Conservation (phyloP, 495 filamentous ascomycete genomes). For the Usnea hakonensis region DNA sequence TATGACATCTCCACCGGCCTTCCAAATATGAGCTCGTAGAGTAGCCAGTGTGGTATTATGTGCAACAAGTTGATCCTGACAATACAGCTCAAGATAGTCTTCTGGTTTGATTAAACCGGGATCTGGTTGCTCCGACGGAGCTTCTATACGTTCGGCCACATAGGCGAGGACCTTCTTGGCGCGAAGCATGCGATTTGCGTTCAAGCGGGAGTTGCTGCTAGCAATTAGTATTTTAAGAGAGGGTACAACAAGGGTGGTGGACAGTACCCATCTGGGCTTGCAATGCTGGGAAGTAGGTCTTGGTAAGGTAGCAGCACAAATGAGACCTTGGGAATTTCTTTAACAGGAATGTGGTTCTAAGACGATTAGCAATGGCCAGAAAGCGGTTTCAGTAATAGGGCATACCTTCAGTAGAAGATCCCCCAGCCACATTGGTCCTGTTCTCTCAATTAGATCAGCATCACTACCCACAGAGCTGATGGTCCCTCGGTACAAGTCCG, state of each 20-base stretch:
- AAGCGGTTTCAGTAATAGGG: not conserved
- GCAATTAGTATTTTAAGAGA: constrained; percentile 11
- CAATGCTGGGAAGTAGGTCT: constrained; percentile 63
- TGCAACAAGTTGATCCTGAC: constrained; percentile 68
- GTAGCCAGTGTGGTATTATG: constrained; percentile 86
- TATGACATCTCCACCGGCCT: constrained; percentile 80
- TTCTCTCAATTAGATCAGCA: constrained; percentile 73
- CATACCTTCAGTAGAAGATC: constrained; percentile 74
- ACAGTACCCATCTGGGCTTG: constrained; percentile 50
- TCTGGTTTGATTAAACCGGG: constrained; percentile 66
- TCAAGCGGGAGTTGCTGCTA: constrained; percentile 70
- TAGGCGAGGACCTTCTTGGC: constrained; percentile 93
- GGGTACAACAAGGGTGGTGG: not conserved
- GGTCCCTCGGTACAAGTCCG: constrained; percentile 84
- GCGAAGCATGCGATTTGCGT: constrained; percentile 93
- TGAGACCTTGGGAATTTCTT: constrained; percentile 89
- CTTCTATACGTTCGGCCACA: constrained; percentile 82
- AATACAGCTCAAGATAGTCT: constrained; percentile 89
- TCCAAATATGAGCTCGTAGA: constrained; percentile 84
- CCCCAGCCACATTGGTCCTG: constrained; percentile 83
- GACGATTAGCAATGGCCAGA: constrained; percentile 1
- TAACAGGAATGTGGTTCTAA: constrained; percentile 71
- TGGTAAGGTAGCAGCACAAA: constrained; percentile 84
- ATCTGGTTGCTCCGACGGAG: constrained; percentile 42
- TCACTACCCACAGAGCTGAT: constrained; percentile 70